Evolutionary conservation across 352 stramenopile genomes (phyloP).

Genomic region (Elongisporangium undulatum): DNA sequence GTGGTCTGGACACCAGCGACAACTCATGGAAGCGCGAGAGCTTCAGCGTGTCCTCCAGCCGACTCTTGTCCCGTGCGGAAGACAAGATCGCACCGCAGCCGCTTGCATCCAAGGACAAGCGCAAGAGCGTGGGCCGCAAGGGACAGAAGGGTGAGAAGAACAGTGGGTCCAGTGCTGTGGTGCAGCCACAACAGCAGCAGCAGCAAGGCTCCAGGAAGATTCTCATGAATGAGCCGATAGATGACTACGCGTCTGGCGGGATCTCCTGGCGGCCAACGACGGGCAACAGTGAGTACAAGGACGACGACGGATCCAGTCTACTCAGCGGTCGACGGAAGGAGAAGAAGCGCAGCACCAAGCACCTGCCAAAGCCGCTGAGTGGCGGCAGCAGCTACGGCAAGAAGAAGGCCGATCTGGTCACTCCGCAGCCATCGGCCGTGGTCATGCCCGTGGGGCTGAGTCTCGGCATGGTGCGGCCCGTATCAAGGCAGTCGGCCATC

Average conservation of each 20-base stretch:
- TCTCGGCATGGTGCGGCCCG: constrained; percentile 31
- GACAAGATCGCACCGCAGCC: constrained; percentile 22
- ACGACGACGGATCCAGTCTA: constrained; percentile 25
- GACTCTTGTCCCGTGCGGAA: constrained; percentile 15
- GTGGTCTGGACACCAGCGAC: background rate
- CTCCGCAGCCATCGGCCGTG: constrained; percentile 6
- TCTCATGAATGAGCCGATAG: constrained; percentile 16
- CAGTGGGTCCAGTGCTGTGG: background rate
- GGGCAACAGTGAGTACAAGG: constrained; percentile 14
- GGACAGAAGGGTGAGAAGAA: constrained; percentile 28
- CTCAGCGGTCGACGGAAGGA: constrained; percentile 26
- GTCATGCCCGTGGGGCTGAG: constrained; percentile 13
- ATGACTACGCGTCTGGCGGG: constrained; percentile 14
- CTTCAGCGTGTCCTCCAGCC: constrained; percentile 17
- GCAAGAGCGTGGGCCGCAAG: constrained; percentile 31
- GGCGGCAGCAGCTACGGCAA: constrained; percentile 14
- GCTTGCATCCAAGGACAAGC: constrained; percentile 28
- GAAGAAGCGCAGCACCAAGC: constrained; percentile 36
- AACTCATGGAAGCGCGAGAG: background rate
- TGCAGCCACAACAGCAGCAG: constrained; percentile 26
- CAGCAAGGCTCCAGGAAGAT: constrained; percentile 25
- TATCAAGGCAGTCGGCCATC: constrained; percentile 26
- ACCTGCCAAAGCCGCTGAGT: constrained; percentile 31
- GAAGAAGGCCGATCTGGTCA: constrained; percentile 22
- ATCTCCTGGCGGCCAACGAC: constrained; percentile 8